Percentiles rank a stretch among this genome's conserved stretches.
Evolutionary conservation across 768 basidiomycete genomes (phyloP).

Genomic region (Lactifluus rugatus): DNA sequence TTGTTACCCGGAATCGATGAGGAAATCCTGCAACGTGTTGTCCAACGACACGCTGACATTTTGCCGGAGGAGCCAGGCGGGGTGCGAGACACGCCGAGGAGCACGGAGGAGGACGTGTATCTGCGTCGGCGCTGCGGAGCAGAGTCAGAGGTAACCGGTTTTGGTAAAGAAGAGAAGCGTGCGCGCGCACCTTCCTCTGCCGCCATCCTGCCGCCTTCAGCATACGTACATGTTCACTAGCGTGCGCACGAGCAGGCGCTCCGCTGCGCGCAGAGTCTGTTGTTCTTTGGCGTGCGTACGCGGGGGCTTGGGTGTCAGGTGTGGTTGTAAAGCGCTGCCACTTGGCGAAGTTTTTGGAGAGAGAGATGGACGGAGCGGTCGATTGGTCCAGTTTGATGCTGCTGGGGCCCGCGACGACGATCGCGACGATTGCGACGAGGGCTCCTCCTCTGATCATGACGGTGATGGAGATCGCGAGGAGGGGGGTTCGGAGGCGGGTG

Average conservation of each 20-base stretch:
- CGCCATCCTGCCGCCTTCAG: constrained; percentile 35
- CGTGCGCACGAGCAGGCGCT: constrained; percentile 36
- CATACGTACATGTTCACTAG: constrained; percentile 36
- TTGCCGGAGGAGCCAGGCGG: constrained; percentile 40
- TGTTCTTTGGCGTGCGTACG: constrained; percentile 28
- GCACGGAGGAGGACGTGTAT: constrained; percentile 40
- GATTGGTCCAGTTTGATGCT: constrained; percentile 1
- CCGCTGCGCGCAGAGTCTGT: constrained; percentile 28
- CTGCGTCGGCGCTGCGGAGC: constrained; percentile 35
- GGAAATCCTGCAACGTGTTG: constrained; percentile 28
- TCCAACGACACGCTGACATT: constrained; percentile 32
- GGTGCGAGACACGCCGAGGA: constrained; percentile 37
- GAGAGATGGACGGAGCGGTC: constrained; percentile 13
- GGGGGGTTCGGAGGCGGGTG: constrained; percentile 22
- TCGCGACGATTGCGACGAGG: constrained; percentile 13
- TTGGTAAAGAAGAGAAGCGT: background rate
- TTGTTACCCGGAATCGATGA: constrained; percentile 26
- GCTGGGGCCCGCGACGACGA: constrained; percentile 4
- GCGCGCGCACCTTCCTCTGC: constrained; percentile 31
- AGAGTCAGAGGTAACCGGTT: background rate
- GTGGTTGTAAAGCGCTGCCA: background rate
- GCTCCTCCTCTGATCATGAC: background rate
- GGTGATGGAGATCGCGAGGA: constrained; percentile 26
- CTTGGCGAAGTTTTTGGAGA: constrained; percentile 11
- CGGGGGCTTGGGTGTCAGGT: background rate